Conservation (phyloP, 1,284 basidiomycete genomes). For the Apiotrichum akiyoshidainum region DNA sequence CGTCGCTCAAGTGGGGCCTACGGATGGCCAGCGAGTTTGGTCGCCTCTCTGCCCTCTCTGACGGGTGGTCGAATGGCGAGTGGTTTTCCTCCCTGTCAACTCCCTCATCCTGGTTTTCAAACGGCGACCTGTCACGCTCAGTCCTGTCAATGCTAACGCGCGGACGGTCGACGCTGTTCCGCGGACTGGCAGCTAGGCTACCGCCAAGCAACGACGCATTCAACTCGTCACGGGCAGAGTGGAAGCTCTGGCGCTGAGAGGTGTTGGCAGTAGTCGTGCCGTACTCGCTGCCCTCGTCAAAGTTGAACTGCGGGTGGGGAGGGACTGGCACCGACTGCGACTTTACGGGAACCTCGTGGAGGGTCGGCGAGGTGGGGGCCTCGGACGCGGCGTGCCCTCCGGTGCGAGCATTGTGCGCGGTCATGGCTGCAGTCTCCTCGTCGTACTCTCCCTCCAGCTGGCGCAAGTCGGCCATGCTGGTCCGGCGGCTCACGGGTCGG, state of each 20-base stretch:
- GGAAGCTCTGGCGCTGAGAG: constrained; percentile 21
- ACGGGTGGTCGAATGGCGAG: not conserved
- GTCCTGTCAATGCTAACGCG: not conserved
- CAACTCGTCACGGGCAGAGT: constrained; percentile 13
- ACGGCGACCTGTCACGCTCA: not conserved
- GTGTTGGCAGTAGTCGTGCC: constrained; percentile 11
- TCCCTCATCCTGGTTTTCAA: too few relatives aligned
- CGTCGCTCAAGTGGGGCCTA: not conserved
- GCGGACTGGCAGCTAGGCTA: not conserved
- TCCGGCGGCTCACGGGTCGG: constrained; percentile 12
- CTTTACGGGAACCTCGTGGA: constrained; percentile 23
- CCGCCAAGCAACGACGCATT: not conserved
- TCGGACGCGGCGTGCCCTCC: constrained; percentile 25
- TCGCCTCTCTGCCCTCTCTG: not conserved
- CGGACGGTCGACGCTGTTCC: not conserved
- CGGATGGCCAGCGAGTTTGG: not conserved
- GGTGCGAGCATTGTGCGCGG: constrained; percentile 23
- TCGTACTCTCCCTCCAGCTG: constrained; percentile 15
- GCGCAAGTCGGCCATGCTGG: constrained; percentile 11
- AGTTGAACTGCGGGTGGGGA: constrained; percentile 2
- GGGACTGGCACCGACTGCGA: not conserved
- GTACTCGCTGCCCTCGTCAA: constrained; percentile 12
- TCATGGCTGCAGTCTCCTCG: constrained; percentile 31
- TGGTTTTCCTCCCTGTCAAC: too few relatives aligned
- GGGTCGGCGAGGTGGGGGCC: constrained; percentile 38